A percentile compares a stretch with the other conserved stretches of the same genome.
Evolutionary conservation across 352 stramenopile species (phyloP).

Genomic region (Pythium sp.): DNA sequence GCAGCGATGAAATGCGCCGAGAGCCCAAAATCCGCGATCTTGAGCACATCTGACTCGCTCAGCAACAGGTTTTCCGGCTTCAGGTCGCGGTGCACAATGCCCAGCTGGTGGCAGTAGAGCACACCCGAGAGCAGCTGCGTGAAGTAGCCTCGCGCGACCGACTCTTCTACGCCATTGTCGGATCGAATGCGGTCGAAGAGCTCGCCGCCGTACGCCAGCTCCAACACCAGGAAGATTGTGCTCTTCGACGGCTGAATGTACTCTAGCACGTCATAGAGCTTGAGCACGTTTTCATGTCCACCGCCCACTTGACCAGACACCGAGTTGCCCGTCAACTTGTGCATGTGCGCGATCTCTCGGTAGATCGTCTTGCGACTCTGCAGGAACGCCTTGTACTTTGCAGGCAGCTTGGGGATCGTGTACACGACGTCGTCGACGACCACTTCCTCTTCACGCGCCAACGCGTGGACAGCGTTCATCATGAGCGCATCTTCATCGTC

Average conservation of each 20-base stretch:
- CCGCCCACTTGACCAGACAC: constrained; percentile 67
- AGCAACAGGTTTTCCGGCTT: constrained; percentile 97
- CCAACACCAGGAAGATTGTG: constrained; percentile 93
- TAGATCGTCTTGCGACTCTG: constrained; percentile 91
- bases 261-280: constrained; percentile 96
- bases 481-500: constrained; percentile 35
- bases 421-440: constrained; percentile 38
- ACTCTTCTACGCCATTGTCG: constrained; percentile 79
- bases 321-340: constrained; percentile 85
- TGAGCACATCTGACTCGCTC: constrained; percentile 89
- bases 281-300: constrained; percentile 94
- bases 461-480: constrained; percentile 23
- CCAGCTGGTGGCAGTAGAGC: constrained; percentile 88
- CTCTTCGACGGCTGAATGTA: constrained; percentile 93
- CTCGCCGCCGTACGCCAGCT: constrained; percentile 89
- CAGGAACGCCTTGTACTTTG: constrained; percentile 92
- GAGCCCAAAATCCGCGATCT: constrained; percentile 95
- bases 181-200: constrained; percentile 93
- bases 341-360: constrained; percentile 96
- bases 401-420: constrained; percentile 85
- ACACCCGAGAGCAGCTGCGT: constrained; percentile 87
- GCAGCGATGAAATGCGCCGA: constrained; percentile 89
- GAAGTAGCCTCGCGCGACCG: constrained; percentile 84
- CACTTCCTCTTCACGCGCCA: constrained; percentile 22
- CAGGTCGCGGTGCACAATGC: constrained; percentile 94